Percentiles rank a stretch among this genome's conserved stretches.
Conservation (phyloP, 75 land plant species). For the Pseudotsuga menziesii region DNA sequence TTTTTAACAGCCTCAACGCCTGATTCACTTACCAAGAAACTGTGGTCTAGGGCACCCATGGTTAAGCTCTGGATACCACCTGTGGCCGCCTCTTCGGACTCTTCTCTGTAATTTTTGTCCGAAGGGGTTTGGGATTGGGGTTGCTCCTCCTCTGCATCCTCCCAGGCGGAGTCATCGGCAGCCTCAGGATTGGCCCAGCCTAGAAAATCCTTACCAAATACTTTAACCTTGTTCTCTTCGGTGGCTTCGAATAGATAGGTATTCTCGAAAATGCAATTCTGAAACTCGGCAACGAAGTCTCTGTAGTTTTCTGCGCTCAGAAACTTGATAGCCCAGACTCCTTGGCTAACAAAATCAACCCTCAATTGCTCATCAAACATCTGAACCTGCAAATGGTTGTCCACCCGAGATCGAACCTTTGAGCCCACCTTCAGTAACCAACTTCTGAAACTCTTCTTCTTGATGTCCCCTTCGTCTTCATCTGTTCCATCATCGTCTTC, state of each 20-base stretch:
- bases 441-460: slow-evolving; percentile 37
- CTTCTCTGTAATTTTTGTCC: slow-evolving; percentile 31
- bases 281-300: slow-evolving; percentile 51
- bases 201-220: slow-evolving; percentile 96
- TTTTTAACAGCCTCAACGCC: slow-evolving; percentile 95
- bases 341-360: slow-evolving; percentile 76
- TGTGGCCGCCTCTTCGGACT: slow-evolving; percentile 69
- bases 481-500: slow-evolving; percentile 26
- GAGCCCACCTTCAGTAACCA: slow-evolving; percentile 57
- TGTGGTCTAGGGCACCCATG: slow-evolving; percentile 89
- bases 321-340: slow-evolving; percentile 99
- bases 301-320: slow-evolving; percentile 33
- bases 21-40: slow-evolving; percentile 73
- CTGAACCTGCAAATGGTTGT: slow-evolving; percentile 52
- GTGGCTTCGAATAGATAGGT: slow-evolving; percentile 56
- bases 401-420: slow-evolving; percentile 54
- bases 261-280: slow-evolving; percentile 83
- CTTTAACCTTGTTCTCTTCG: slow-evolving; percentile 75
- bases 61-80: slow-evolving; percentile 85
- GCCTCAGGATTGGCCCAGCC: slow-evolving; percentile 88
- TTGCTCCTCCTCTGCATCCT: slow-evolving; percentile 75
- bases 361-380: slow-evolving; percentile 70
- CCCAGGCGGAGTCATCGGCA: slow-evolving; percentile 95
- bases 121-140: slow-evolving; percentile 11
- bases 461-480: slow-evolving; percentile 24